Evolutionary conservation across 1,139 yeast genomes (phyloP), one percentile per base, ranked within the genome.

Genomic region (Candida sp.): DNA sequence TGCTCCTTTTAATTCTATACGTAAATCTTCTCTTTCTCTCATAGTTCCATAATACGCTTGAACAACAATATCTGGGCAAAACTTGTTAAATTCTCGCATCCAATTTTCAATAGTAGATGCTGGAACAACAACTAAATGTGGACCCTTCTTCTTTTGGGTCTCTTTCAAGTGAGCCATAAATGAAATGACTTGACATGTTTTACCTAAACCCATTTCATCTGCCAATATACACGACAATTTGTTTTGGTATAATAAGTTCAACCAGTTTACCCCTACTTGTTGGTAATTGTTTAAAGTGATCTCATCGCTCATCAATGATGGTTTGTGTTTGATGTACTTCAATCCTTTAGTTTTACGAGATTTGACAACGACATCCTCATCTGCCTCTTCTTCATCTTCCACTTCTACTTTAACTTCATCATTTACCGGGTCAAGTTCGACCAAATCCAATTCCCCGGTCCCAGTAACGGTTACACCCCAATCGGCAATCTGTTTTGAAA

Each of bases 161-260:
- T 87, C 85, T 57, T 88, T 87, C 54, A 93, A 73, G 57, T 87
- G 84, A 1, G 98, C 90, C 60, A 93, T 68, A 58, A 93, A 91
- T n/a, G 97, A 79, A 64, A 93, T 90, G 25, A 93, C 96, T 66
- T 93, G 98, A 63, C 96, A 87, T 0, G 98, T 93, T 61, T 93
- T 93, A 45, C 99, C 99, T 42, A 93, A 71, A 9, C 98, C 98
- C 98, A 91, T 90, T 63, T 93, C 99, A 66, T 93, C 99, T 0
- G 99, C 99, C 40, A 93, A 71, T 46, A 93, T 93, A 66, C 99
- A 91, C 6, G 97, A 89, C 45, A 93, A 72, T 22, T 81, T 77
- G 56, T 87, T 81, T 46, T 79, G 81, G 62, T 91, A 93, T 34
- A 95, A 71, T 44, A 93, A 64, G 51, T 84, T 78, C 44, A 95